These are phyloP conservation scores for Boeremia lycopersici DNA, from an alignment of 2,329 filamentous ascomycete species.

Conservation along the genomic window DNA sequence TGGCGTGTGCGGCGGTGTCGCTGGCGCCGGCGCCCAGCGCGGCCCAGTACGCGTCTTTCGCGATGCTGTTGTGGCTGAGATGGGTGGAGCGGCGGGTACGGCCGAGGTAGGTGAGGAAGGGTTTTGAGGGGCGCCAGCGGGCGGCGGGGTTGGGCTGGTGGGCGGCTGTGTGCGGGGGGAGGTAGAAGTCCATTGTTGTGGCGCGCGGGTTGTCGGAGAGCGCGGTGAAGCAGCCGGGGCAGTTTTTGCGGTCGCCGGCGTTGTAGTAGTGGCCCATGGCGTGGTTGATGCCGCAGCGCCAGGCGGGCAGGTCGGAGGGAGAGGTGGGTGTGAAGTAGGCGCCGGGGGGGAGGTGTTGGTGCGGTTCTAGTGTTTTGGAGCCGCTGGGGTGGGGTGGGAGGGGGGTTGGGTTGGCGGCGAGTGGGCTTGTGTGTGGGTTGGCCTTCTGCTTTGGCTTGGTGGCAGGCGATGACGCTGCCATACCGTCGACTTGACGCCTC, in stretches of 20 bases:
- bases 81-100: conserved; percentile 9
- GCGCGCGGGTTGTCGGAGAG: conserved; percentile 15
- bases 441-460: background rate
- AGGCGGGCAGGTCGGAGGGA: conserved; percentile 24
- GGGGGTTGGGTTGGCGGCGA: background rate
- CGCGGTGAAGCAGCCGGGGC: conserved; percentile 30
- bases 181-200: conserved; percentile 35
- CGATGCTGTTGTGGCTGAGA: conserved; percentile 32
- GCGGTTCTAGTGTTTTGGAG: conserved; percentile 23
- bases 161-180: conserved; percentile 23
- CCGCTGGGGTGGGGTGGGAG: conserved; percentile 16
- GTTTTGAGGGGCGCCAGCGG: conserved; percentile 29
- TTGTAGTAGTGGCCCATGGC: conserved; percentile 38
- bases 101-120: background rate
- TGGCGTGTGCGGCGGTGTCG: conserved; percentile 18
- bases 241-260: conserved; percentile 32
- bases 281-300: conserved; percentile 37
- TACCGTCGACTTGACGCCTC: background rate
- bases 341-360: conserved; percentile 26
- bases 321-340: conserved; percentile 28
- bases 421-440: background rate
- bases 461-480: background rate
- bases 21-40: conserved; percentile 17
- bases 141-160: conserved; percentile 23
- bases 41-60: conserved; percentile 33